Percentiles rank a stretch among this genome's conserved stretches.
Evolutionary conservation across 2,329 filamentous ascomycete species (phyloP).

Genomic region (Alternaria gansuensis): DNA sequence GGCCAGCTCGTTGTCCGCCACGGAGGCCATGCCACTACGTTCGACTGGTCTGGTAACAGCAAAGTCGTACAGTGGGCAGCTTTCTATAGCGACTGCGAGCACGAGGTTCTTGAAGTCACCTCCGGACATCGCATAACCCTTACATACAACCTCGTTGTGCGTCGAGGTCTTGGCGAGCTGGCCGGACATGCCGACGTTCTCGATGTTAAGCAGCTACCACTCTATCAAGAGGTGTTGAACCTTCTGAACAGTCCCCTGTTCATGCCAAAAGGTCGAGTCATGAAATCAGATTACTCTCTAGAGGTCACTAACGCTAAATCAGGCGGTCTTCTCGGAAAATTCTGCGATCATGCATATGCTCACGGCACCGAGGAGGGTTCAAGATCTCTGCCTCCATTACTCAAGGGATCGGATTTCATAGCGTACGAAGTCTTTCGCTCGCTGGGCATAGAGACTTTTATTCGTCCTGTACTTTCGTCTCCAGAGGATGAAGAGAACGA

Average conservation of each 20-base stretch:
- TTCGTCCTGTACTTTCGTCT: conserved; percentile 42
- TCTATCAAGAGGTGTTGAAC: conserved; percentile 49
- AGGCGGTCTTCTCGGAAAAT: conserved; percentile 59
- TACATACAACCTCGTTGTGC: conserved; percentile 66
- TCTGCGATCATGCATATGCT: conserved; percentile 60
- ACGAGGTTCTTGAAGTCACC: conserved; percentile 62
- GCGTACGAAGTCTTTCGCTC: conserved; percentile 52
- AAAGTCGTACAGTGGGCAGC: conserved; percentile 58
- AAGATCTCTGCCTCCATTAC: conserved; percentile 45
- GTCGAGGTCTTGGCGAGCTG: conserved; percentile 48
- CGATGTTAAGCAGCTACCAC: conserved; percentile 47
- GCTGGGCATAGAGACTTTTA: conserved; percentile 42
- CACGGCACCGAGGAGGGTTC: conserved; percentile 46
- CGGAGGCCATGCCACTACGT: conserved; percentile 45
- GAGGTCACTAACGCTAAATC: not conserved
- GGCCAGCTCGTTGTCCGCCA: conserved; percentile 59
- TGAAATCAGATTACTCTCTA: conserved; percentile 5
- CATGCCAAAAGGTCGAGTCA: conserved; percentile 47
- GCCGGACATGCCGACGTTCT: conserved; percentile 33
- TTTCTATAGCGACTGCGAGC: conserved; percentile 63
- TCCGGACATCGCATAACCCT: conserved; percentile 62
- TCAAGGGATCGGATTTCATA: conserved; percentile 61
- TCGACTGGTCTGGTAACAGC: conserved; percentile 54
- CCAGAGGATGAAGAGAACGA: not conserved
- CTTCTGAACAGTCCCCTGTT: conserved; percentile 50